Base-by-base conservation (phyloP, 2,329 filamentous ascomycete species). In the Phaeomoniella chlamydospora region DNA sequence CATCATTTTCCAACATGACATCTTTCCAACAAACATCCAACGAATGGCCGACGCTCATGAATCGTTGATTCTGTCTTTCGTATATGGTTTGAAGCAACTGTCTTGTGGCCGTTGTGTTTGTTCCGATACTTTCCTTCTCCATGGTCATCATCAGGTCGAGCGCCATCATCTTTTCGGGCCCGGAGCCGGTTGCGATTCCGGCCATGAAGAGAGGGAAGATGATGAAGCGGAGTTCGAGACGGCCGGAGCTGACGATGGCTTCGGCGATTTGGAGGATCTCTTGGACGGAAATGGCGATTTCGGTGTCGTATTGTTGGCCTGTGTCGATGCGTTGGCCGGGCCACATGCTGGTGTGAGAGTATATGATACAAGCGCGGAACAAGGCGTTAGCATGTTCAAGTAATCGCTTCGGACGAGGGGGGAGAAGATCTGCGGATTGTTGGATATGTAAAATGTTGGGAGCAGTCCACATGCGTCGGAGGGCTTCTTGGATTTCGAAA, bases 201-300 rank as follows among this genome's bases (percentile, higher is more conserved):
- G 68, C 65, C 39, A 74, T 59, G 45, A 74, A 72, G 0, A 72
- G 43, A 0, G 70, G 68, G 41, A 73, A 72, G 2, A 68, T 55
- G 3, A 67, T 47, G 38, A 65, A 65, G 15, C 63, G 57, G 12
- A 58, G 56, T 31, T 65, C 57, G 11, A 57, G 53, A 9, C 56
- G 56, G 3, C 52, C 52, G 2, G 50, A 49, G 13, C 54, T 51
- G 3, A 63, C 46, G 2, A 65, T 58, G 6, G 53, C 50, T 18
- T 57, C 52, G 4, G 61, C 59, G 11, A 66, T 52, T 6, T 59
- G 53, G 2, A 70, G 47, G 33, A 72, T 67, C 29, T 61, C 54
- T 9, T 50, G 45, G 13, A 57, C 56, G 19, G 65, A 65, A 29
- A 57, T 52, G 11, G 58, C 55, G 30, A 69, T 61, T 41, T 70